Evolutionary conservation across 176 grass and related monocot genomes (phyloP).

Genomic region (Triticum monococcum): DNA sequence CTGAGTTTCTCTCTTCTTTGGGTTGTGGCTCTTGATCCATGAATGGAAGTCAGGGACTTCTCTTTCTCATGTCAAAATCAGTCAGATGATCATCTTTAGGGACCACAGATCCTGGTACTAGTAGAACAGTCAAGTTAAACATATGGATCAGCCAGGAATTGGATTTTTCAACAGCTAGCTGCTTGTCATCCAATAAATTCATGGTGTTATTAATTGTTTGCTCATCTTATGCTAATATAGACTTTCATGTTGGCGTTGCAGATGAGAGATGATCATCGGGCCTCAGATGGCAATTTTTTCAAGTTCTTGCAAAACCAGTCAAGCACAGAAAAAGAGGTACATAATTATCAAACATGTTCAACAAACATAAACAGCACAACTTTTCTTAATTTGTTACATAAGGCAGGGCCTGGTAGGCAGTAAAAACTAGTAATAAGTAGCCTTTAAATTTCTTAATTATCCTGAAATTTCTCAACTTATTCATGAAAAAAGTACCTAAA

Average conservation of each 20-base stretch:
- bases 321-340: conserved; percentile 34
- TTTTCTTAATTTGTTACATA: neutral
- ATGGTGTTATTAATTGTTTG: too few species aligned
- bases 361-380: neutral
- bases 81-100: conserved; percentile 2
- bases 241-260: neutral
- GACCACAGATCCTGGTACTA: neutral
- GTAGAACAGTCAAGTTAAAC: neutral
- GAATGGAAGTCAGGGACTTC: neutral
- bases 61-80: conserved; percentile 25
- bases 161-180: neutral
- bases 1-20: neutral
- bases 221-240: neutral
- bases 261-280: conserved; percentile 17
- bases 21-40: conserved; percentile 4
- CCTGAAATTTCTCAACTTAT: neutral
- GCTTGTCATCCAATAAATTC: neutral
- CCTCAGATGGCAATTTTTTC: conserved; percentile 9
- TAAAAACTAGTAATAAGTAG: neutral
- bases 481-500: neutral
- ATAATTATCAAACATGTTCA: neutral
- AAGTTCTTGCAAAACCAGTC: conserved; percentile 23
- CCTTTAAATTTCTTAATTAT: neutral
- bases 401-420: neutral
- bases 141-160: neutral